These are phyloP conservation scores for Mycena leptocephala DNA, from an alignment of 768 basidiomycete species.

Conservation along the genomic window DNA sequence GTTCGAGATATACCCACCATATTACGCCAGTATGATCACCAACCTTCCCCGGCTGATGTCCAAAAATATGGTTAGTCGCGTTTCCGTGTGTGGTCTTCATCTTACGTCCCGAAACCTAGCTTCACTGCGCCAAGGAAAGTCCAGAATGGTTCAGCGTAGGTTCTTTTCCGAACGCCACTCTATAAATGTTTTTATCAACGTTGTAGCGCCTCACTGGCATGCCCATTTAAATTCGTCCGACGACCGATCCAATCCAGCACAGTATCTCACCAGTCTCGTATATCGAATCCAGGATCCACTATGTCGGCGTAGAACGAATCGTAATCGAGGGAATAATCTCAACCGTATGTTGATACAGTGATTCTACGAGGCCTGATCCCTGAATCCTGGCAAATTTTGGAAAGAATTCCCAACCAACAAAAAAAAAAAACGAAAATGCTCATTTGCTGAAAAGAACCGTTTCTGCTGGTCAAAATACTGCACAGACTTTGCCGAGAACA, in stretches of 20 bases:
- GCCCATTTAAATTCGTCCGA: neutral
- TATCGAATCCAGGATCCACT: too few species aligned
- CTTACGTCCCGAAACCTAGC: neutral
- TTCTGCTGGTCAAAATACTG: too few species aligned
- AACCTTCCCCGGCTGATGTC: neutral
- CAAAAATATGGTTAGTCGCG: neutral
- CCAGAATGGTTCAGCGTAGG: constrained; percentile 1
- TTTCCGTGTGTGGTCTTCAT: neutral
- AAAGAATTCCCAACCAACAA: too few species aligned
- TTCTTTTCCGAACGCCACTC: neutral
- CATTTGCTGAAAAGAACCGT: too few species aligned
- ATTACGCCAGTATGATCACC: neutral
- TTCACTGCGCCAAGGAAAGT: neutral
- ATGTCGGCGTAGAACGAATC: too few species aligned
- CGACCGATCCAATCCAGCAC: neutral
- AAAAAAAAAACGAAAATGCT: too few species aligned
- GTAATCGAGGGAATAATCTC: too few species aligned
- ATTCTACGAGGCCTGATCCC: too few species aligned
- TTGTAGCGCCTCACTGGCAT: neutral
- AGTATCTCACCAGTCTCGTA: neutral
- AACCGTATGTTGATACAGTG: too few species aligned
- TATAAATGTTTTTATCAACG: neutral
- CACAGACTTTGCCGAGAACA: too few species aligned
- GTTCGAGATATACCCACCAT: neutral
- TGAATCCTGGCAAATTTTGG: too few species aligned